Evolutionary conservation across 192 early-diverging fungal species (phyloP).

Genomic region (Linnemannia hyalina): DNA sequence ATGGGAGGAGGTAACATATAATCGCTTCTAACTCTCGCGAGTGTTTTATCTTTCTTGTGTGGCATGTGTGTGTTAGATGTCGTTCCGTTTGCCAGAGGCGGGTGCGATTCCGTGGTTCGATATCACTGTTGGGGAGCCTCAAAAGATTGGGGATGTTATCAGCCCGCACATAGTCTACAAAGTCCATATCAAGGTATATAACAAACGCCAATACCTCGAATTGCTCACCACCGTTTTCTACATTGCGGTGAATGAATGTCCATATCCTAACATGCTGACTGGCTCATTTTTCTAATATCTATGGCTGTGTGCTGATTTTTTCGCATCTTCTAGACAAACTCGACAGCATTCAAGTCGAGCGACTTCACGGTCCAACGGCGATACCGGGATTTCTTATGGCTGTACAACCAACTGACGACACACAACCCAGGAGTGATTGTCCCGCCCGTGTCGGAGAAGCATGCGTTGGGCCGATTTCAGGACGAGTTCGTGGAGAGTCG

Average conservation of each 20-base stretch:
- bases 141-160: slow-evolving; percentile 92
- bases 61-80: slow-evolving; percentile 31
- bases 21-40: neutral
- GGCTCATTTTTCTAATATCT: neutral
- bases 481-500: slow-evolving; percentile 96
- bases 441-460: slow-evolving; percentile 95
- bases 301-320: neutral
- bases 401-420: slow-evolving; percentile 83
- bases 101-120: slow-evolving; percentile 67
- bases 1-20: neutral
- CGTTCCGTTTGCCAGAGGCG: slow-evolving; percentile 57
- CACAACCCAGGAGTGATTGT: slow-evolving; percentile 92
- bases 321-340: slow-evolving; percentile 69
- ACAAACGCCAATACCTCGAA: neutral
- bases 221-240: neutral
- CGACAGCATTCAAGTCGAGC: slow-evolving; percentile 77
- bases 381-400: slow-evolving; percentile 95
- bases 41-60: neutral
- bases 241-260: neutral
- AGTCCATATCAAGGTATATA: slow-evolving; percentile 78
- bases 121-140: slow-evolving; percentile 86
- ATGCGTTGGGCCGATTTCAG: slow-evolving; percentile 91
- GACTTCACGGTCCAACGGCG: slow-evolving; percentile 89
- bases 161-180: slow-evolving; percentile 90
- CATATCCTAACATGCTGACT: neutral